These are phyloP conservation scores for Ambrosia artemisiifolia DNA, from an alignment of 129 eudicot genomes.

Conservation along the genomic window DNA sequence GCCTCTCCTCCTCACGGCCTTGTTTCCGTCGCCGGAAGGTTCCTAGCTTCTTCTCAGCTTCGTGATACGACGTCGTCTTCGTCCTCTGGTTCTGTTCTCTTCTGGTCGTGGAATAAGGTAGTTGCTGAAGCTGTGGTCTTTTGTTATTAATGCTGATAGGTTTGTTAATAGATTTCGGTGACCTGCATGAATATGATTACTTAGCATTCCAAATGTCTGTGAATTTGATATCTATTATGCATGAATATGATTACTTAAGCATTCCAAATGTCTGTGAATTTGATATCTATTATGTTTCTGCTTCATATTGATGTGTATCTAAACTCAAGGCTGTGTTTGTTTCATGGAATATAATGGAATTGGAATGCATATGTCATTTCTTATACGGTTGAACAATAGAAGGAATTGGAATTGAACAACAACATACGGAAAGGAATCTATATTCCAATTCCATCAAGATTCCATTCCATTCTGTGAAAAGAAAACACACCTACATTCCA, in stretches of 20 bases:
- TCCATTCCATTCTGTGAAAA: no score
- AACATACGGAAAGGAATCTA: no score
- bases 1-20: slow-evolving; percentile 78
- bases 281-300: not conserved
- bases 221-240: not conserved
- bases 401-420: no score
- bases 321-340: not conserved
- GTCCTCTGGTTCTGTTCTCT: slow-evolving; percentile 66
- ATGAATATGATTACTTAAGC: no score
- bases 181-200: no score
- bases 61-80: slow-evolving; percentile 49
- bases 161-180: not conserved
- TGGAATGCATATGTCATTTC: no score
- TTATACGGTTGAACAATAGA: no score
- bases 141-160: not conserved
- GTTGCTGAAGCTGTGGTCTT: not conserved
- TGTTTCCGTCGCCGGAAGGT: slow-evolving; percentile 64
- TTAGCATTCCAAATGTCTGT: no score
- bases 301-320: not conserved
- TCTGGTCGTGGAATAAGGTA: slow-evolving; percentile 96
- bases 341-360: no score
- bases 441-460: no score
- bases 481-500: no score
- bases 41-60: slow-evolving; percentile 72
- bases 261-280: slow-evolving; percentile 3